Percentiles rank a stretch among this genome's conserved stretches.
These are phyloP conservation scores for Pseudodiploospora longispora DNA, from an alignment of 2,329 filamentous ascomycete species.

Conservation along the genomic window DNA sequence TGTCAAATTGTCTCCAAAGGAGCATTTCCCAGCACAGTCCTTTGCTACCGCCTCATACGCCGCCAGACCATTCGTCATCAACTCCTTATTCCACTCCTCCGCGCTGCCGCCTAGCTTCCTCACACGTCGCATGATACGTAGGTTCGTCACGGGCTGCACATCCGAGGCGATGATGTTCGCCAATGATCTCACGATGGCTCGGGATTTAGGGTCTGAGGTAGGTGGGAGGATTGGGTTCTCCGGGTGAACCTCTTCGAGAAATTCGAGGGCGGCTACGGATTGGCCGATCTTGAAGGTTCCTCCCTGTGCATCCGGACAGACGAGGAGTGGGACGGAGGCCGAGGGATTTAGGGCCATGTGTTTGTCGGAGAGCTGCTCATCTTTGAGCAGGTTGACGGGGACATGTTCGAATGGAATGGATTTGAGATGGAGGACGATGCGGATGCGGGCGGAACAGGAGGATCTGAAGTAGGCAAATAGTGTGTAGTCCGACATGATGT, in stretches of 20 bases:
- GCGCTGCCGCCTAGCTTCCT: slow-evolving; percentile 33
- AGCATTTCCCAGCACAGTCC: slow-evolving; percentile 39
- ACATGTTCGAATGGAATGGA: slow-evolving; percentile 37
- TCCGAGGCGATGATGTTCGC: slow-evolving; percentile 47
- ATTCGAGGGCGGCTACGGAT: slow-evolving; percentile 54
- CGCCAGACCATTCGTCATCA: slow-evolving; percentile 43
- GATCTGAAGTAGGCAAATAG: slow-evolving; percentile 56
- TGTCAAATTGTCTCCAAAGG: slow-evolving; percentile 46
- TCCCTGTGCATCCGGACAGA: slow-evolving; percentile 23
- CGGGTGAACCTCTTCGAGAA: slow-evolving; percentile 48
- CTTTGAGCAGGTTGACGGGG: slow-evolving; percentile 45
- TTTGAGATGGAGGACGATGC: slow-evolving; percentile 52
- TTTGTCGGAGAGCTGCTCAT: slow-evolving; percentile 38
- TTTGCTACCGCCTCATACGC: slow-evolving; percentile 44
- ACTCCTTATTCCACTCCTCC: slow-evolving; percentile 41
- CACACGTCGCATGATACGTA: slow-evolving; percentile 43
- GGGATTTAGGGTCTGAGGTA: slow-evolving; percentile 24
- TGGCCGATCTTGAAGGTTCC: slow-evolving; percentile 40
- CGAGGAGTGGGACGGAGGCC: slow-evolving; percentile 45
- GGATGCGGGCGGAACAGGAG: slow-evolving; percentile 53
- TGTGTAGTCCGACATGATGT: slow-evolving; percentile 21
- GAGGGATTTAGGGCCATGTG: slow-evolving; percentile 46
- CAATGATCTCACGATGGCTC: slow-evolving; percentile 46
- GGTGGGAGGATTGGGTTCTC: slow-evolving; percentile 42
- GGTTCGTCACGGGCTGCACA: slow-evolving; percentile 53